These are phyloP conservation scores for Rhodotorula sp. DNA, from an alignment of 1,284 basidiomycete species.

Conservation along the genomic window DNA sequence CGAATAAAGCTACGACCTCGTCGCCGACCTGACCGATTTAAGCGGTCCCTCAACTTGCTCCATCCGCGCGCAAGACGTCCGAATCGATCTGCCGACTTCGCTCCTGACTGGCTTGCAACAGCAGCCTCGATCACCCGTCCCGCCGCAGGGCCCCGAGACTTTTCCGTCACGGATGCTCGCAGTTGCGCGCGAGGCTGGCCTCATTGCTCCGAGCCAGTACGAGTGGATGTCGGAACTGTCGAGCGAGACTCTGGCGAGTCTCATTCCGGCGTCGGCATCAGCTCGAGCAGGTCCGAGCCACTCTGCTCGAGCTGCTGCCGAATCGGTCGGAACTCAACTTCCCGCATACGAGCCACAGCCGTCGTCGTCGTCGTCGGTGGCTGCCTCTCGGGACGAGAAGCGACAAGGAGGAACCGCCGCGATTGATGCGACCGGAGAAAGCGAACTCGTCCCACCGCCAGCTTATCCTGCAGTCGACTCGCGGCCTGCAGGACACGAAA, in stretches of 20 bases:
- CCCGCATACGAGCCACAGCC: no score
- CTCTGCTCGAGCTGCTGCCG: no score
- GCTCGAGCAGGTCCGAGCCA: no score
- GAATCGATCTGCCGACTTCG: not conserved
- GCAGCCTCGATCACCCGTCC: not conserved
- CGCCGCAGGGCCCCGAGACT: no score
- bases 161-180: not conserved
- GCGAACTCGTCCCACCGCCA: no score
- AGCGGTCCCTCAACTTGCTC: no score
- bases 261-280: not conserved
- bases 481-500: no score
- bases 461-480: no score
- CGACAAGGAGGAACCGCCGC: not conserved
- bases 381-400: not conserved
- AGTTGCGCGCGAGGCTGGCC: not conserved
- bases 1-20: constrained; percentile 1
- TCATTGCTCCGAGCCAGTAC: no score
- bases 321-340: no score
- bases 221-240: not conserved
- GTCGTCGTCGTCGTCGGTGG: no score
- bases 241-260: not conserved
- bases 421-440: not conserved
- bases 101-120: not conserved
- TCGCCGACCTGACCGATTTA: not conserved
- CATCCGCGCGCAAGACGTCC: not conserved